phyloP scores from a whole-genome alignment of 805 yeast genomes.

The Kodamaea sagamina region DNA sequence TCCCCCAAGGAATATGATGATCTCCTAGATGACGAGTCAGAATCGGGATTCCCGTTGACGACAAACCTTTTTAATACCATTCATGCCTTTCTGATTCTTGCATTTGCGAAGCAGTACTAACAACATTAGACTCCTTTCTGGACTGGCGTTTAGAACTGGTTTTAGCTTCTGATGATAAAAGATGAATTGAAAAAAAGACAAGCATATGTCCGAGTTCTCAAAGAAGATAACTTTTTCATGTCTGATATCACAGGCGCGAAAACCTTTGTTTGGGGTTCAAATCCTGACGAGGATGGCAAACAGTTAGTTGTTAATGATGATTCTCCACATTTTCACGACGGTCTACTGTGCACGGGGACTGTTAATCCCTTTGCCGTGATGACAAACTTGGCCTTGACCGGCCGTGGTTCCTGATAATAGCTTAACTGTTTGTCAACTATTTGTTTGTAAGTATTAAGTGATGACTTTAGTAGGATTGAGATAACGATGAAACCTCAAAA shows the following conservation, averaged over 20 bases:
- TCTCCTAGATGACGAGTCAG: conserved; percentile 97
- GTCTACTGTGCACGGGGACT: conserved; percentile 50
- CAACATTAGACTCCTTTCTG: conserved; percentile 11
- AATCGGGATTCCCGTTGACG: conserved; percentile 94
- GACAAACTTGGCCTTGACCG: conserved; percentile 52
- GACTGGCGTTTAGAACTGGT: conserved; percentile 14
- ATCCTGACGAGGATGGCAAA: conserved; percentile 4
- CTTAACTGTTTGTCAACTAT: conserved; percentile 11
- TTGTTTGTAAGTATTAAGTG: conserved; percentile 14
- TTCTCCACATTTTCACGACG: conserved; percentile 52
- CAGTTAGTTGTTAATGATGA: conserved; percentile 43
- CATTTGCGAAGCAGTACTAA: conserved; percentile 9
- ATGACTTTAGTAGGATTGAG: conserved; percentile 19
- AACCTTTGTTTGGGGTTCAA: conserved; percentile 18
- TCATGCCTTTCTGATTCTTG: conserved; percentile 81
- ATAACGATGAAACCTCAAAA: conserved; percentile 27
- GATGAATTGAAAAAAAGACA: conserved; percentile 85
- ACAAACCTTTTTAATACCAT: conserved; percentile 78
- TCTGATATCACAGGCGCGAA: conserved; percentile 36
- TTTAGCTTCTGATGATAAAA: conserved; percentile 34
- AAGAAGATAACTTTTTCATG: conserved; percentile 61
- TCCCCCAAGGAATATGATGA: conserved; percentile 44
- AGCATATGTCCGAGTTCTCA: conserved; percentile 93
- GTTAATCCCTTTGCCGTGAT: conserved; percentile 48
- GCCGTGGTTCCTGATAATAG: conserved; percentile 42